Conservation (phyloP, 805 yeast species). For the Middelhovenomyces tepae region DNA sequence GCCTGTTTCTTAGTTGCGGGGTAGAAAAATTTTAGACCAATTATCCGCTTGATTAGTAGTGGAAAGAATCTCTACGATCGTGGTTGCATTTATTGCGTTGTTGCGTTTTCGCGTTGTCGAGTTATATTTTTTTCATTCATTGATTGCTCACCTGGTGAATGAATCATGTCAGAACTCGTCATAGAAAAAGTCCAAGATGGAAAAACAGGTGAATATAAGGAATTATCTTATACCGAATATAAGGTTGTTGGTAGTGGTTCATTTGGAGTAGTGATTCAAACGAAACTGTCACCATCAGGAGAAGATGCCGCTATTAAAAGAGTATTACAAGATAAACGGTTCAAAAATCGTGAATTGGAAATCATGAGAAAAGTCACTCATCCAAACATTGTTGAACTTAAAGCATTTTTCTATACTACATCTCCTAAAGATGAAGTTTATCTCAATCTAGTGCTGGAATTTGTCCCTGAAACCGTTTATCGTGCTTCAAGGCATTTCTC, state of each 20-base stretch:
- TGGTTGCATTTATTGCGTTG: too few species aligned
- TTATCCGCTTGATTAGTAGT: too few species aligned
- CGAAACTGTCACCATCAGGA: conserved; percentile 62
- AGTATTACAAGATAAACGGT: conserved; percentile 91
- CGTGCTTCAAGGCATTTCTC: conserved; percentile 74
- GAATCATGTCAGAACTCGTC: conserved; percentile 25
- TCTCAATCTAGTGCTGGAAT: conserved; percentile 82
- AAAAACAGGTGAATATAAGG: conserved; percentile 50
- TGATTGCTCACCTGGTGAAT: too few species aligned
- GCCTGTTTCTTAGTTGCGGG: too few species aligned
- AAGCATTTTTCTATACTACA: conserved; percentile 75
- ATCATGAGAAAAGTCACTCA: conserved; percentile 88
- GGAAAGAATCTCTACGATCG: too few species aligned
- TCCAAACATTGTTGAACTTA: conserved; percentile 77
- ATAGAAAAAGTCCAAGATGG: conserved; percentile 67
- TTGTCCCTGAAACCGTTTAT: conserved; percentile 91
- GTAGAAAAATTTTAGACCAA: too few species aligned
- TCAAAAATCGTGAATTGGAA: conserved; percentile 93
- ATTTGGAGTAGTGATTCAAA: conserved; percentile 96
- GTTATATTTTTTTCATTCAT: too few species aligned
- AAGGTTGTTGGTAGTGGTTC: conserved; percentile 98
- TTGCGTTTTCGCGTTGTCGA: too few species aligned
- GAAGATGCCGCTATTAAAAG: conserved; percentile 88
- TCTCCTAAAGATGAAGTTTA: conserved; percentile 75
- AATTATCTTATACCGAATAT: conserved; percentile 68